A percentile compares a stretch with the other conserved stretches of the same genome.
phyloP scores from a whole-genome alignment of 805 yeast species.

The Priceomyces melissophilus region DNA sequence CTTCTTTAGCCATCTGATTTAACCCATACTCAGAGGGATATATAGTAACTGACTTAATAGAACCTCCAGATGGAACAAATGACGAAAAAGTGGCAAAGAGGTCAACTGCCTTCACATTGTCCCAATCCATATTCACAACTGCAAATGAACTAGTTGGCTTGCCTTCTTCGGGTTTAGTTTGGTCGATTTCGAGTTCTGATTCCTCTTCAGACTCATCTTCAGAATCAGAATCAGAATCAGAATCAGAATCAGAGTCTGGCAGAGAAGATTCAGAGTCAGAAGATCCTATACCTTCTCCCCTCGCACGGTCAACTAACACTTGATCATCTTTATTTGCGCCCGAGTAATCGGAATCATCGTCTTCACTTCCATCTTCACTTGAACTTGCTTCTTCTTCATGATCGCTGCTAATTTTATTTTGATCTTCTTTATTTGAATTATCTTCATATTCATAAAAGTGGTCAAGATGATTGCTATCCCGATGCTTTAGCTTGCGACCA shows the following conservation, averaged over 20 bases:
- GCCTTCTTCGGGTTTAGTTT: constrained; percentile 71
- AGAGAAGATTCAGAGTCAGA: constrained; percentile 25
- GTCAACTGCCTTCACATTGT: constrained; percentile 82
- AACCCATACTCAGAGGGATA: constrained; percentile 93
- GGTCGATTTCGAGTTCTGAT: constrained; percentile 54
- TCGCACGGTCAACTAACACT: constrained; percentile 50
- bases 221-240: constrained; percentile 45
- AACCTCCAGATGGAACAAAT: constrained; percentile 76
- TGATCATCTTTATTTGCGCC: constrained; percentile 19
- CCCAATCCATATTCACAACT: constrained; percentile 97
- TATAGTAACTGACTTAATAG: constrained; percentile 63
- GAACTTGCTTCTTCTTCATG: constrained; percentile 11
- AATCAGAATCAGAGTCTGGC: constrained; percentile 33
- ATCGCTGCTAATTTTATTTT: constrained; percentile 11
- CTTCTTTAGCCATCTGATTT: constrained; percentile 86
- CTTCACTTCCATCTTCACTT: constrained; percentile 9
- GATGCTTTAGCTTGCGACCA: constrained; percentile 64
- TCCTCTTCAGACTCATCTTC: constrained; percentile 45
- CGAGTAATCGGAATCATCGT: background rate
- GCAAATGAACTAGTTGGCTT: constrained; percentile 84
- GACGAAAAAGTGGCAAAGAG: constrained; percentile 84
- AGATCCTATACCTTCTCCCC: constrained; percentile 58
- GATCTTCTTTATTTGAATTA: constrained; percentile 26
- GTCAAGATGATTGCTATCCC: constrained; percentile 51
- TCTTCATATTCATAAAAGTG: constrained; percentile 56